phyloP scores from a whole-genome alignment of 2,329 filamentous ascomycete species.

The Elsinoe necatrix region DNA sequence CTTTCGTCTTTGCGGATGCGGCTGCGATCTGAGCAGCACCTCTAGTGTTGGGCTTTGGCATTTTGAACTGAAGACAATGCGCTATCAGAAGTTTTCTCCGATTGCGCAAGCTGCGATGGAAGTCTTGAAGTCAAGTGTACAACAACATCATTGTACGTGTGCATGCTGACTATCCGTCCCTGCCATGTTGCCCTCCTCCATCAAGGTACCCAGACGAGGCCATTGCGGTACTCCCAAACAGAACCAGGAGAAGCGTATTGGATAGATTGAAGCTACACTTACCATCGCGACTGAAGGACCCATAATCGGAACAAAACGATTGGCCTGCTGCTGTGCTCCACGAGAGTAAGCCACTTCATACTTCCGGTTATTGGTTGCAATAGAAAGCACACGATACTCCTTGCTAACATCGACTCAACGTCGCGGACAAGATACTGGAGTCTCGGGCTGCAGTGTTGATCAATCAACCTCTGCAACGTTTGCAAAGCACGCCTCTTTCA shows the following conservation, averaged over 20 bases:
- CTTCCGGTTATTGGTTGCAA: background rate
- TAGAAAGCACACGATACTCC: background rate
- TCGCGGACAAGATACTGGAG: background rate
- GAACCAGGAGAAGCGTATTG: constrained; percentile 5
- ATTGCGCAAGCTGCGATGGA: background rate
- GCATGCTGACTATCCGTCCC: background rate
- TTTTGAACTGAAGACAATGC: background rate
- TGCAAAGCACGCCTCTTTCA: too few relatives aligned
- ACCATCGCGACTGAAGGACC: background rate
- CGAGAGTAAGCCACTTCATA: background rate
- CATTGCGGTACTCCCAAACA: constrained; percentile 13
- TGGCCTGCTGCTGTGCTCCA: background rate
- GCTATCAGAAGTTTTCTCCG: background rate
- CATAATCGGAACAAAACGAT: background rate
- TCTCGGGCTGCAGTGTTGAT: too few relatives aligned
- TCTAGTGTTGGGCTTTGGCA: background rate
- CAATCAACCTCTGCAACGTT: too few relatives aligned
- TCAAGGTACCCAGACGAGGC: constrained; percentile 13
- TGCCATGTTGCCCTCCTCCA: background rate
- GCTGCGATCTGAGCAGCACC: background rate
- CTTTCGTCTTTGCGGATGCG: constrained; percentile 4
- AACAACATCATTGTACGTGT: background rate
- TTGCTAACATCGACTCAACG: background rate
- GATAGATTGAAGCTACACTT: background rate
- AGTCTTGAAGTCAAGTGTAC: background rate